Evolutionary conservation across 371 early-diverging fungal species (phyloP).

Genomic region (Rhizopus arrhizus): DNA sequence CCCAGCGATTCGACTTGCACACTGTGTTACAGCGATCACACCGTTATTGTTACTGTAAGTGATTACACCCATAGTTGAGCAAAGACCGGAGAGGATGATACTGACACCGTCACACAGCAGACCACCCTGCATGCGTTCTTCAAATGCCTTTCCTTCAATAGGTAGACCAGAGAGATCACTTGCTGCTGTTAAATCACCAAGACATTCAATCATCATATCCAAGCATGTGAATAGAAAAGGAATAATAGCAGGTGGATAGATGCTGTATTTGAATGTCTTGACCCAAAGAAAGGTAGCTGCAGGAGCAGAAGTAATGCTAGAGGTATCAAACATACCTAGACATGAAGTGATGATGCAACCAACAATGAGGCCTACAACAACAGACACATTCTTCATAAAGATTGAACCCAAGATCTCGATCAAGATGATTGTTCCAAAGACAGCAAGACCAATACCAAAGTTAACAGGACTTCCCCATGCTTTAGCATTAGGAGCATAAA

Average conservation of each 20-base stretch:
- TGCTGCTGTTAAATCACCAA: constrained; percentile 66
- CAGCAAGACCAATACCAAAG: constrained; percentile 58
- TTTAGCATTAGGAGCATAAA: constrained; percentile 55
- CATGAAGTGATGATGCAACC: constrained; percentile 60
- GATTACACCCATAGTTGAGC: constrained; percentile 57
- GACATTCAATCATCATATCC: constrained; percentile 56
- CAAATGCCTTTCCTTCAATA: constrained; percentile 60
- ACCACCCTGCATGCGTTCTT: constrained; percentile 60
- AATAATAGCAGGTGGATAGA: constrained; percentile 62
- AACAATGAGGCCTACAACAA: constrained; percentile 59
- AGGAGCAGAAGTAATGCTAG: constrained; percentile 52
- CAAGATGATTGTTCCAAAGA: constrained; percentile 55
- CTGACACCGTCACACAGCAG: constrained; percentile 61
- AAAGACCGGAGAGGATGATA: constrained; percentile 52
- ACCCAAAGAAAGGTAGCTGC: constrained; percentile 61
- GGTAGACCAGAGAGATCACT: constrained; percentile 59
- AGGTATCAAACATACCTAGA: constrained; percentile 54
- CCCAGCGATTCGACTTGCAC: constrained; percentile 60
- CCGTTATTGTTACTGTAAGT: constrained; percentile 68
- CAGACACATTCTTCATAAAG: constrained; percentile 58
- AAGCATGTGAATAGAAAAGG: constrained; percentile 57
- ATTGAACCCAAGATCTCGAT: constrained; percentile 62
- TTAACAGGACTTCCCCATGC: constrained; percentile 50
- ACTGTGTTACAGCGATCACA: constrained; percentile 62
- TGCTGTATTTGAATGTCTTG: constrained; percentile 50